Evolutionary conservation across 768 basidiomycete species (phyloP).

Genomic region (Termitomyces sp.): DNA sequence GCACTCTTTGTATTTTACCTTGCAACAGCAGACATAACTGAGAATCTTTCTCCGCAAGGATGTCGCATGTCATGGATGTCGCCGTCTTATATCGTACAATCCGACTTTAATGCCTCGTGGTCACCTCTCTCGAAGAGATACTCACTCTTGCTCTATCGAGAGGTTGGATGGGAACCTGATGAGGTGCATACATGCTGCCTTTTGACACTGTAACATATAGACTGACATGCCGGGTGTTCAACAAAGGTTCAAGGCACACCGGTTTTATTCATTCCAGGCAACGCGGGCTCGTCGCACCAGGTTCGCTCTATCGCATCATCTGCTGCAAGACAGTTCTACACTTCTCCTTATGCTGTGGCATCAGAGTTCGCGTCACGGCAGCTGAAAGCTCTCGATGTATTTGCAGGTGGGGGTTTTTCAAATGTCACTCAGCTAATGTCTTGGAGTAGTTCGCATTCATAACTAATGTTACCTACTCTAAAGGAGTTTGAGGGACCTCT

Average conservation of each 20-base stretch:
- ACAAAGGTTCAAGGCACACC: constrained; percentile 49
- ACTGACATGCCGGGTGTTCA: neutral
- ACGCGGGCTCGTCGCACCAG: constrained; percentile 93
- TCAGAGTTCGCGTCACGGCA: constrained; percentile 44
- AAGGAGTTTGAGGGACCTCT: neutral
- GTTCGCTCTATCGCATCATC: constrained; percentile 94
- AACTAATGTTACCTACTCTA: neutral
- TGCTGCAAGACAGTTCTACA: constrained; percentile 75
- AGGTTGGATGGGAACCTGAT: constrained; percentile 73
- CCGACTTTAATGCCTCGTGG: constrained; percentile 62
- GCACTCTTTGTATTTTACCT: constrained; percentile 34
- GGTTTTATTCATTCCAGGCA: constrained; percentile 96
- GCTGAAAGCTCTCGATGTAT: constrained; percentile 74
- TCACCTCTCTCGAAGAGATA: constrained; percentile 72
- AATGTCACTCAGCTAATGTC: neutral
- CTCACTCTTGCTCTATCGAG: constrained; percentile 87
- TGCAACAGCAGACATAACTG: constrained; percentile 37
- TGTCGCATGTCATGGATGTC: constrained; percentile 98
- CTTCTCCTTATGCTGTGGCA: constrained; percentile 51
- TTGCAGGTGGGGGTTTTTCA: constrained; percentile 53
- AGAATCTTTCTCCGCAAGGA: constrained; percentile 76
- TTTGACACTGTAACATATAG: neutral
- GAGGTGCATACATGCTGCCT: constrained; percentile 38
- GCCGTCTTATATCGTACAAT: constrained; percentile 78
- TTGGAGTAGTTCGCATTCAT: neutral